phyloP scores from a whole-genome alignment of 306 rosid species.

The Prunus mira region DNA sequence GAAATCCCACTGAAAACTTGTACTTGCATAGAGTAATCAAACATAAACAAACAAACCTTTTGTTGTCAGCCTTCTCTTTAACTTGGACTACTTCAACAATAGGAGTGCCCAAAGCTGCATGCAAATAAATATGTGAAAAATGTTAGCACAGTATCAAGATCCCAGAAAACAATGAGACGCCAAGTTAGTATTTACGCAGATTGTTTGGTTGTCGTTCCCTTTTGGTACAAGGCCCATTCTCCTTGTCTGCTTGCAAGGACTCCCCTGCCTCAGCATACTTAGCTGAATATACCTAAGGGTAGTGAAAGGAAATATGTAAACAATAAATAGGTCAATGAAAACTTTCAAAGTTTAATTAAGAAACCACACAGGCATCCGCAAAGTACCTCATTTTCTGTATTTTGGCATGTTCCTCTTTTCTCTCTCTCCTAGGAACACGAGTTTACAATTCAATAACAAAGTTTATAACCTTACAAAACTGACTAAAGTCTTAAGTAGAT shows the following conservation, averaged over 20 bases:
- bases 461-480: constrained; percentile 11
- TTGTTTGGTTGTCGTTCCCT: constrained; percentile 42
- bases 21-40: constrained; percentile 27
- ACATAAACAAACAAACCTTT: constrained; percentile 42
- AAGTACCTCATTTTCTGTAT: constrained; percentile 37
- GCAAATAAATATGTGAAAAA: constrained; percentile 20
- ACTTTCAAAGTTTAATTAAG: neutral
- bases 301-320: constrained; percentile 13
- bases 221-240: constrained; percentile 26
- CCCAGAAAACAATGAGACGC: constrained; percentile 5
- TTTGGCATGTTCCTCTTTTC: constrained; percentile 26
- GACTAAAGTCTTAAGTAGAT: constrained; percentile 11
- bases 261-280: constrained; percentile 34
- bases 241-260: constrained; percentile 29
- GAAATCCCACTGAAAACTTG: constrained; percentile 19
- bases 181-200: constrained; percentile 42
- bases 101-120: constrained; percentile 58
- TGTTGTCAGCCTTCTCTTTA: constrained; percentile 30
- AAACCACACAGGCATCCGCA: constrained; percentile 10
- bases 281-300: constrained; percentile 34
- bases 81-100: constrained; percentile 25
- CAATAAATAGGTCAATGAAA: constrained; percentile 8
- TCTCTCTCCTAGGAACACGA: constrained; percentile 32
- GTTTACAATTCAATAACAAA: constrained; percentile 21
- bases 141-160: constrained; percentile 11